Evolutionary conservation across 306 rosid species (phyloP).

Genomic region (Astragalus glycyphyllos): DNA sequence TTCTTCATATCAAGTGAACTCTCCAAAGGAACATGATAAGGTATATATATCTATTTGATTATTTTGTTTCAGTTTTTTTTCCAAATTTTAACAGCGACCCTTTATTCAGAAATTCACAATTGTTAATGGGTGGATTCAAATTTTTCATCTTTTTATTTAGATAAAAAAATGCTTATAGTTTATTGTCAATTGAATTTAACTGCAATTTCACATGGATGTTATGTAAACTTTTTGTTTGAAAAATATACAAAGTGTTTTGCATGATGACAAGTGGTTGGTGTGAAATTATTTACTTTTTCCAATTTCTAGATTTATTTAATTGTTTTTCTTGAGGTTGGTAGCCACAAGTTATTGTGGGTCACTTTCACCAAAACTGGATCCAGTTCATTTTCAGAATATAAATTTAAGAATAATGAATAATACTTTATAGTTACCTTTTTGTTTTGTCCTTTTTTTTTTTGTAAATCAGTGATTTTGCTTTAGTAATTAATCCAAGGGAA

Average conservation of each 20-base stretch:
- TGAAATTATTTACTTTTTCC: background rate
- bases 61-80: background rate
- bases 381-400: conserved; percentile 32
- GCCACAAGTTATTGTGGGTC: conserved; percentile 33
- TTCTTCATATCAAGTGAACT: conserved; percentile 46
- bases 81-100: conserved; percentile 45
- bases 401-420: conserved; percentile 28
- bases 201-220: conserved; percentile 30
- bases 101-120: conserved; percentile 38
- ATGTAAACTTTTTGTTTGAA: conserved; percentile 5
- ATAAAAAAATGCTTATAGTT: background rate
- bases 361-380: conserved; percentile 27
- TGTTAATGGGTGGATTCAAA: conserved; percentile 44
- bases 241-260: conserved; percentile 20
- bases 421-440: conserved; percentile 27
- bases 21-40: conserved; percentile 47
- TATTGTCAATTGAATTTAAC: conserved; percentile 15
- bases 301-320: conserved; percentile 5
- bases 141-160: background rate
- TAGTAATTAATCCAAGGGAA: conserved; percentile 5
- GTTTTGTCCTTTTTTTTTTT: conserved; percentile 14
- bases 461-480: conserved; percentile 11
- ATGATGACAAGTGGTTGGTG: conserved; percentile 9
- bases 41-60: conserved; percentile 42
- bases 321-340: conserved; percentile 14